A percentile compares a stretch with the other conserved stretches of the same genome.
Evolutionary conservation across 257 asterid genomes (phyloP).

Genomic region (Haberlea rhodopensis): DNA sequence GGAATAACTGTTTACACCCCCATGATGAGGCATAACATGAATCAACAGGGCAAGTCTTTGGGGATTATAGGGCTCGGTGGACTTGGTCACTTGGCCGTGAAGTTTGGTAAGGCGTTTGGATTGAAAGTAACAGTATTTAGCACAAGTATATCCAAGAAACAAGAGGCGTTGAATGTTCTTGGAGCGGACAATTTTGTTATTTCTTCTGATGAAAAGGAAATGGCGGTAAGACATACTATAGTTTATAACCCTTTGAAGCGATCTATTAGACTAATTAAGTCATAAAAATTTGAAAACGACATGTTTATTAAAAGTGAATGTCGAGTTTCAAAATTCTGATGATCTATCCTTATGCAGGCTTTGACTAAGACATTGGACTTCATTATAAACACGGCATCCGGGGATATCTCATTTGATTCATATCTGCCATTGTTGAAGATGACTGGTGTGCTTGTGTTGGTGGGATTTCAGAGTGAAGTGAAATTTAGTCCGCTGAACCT

Average conservation of each 20-base stretch:
- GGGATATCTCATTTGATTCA: constrained; percentile 58
- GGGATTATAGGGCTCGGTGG: constrained; percentile 96
- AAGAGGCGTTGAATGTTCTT: constrained; percentile 64
- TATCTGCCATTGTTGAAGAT: constrained; percentile 66
- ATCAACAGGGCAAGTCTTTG: constrained; percentile 78
- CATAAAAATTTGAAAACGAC: not conserved
- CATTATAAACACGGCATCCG: constrained; percentile 77
- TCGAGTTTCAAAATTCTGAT: not conserved
- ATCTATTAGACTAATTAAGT: not conserved
- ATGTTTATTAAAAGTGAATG: not conserved
- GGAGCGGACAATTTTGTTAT: constrained; percentile 81
- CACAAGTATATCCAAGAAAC: constrained; percentile 73
- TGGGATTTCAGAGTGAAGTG: constrained; percentile 81
- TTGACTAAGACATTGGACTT: constrained; percentile 61
- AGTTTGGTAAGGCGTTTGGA: constrained; percentile 94
- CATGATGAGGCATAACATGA: constrained; percentile 79
- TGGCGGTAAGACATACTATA: constrained; percentile 41
- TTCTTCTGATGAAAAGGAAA: constrained; percentile 73
- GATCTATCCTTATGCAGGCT: constrained; percentile 48
- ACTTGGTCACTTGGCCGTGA: constrained; percentile 93
- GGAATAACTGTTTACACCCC: constrained; percentile 92
- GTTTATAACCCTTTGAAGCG: not conserved
- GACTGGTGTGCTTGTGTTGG: constrained; percentile 66
- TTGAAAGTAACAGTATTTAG: constrained; percentile 84
- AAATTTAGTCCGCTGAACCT: constrained; percentile 53